Evolutionary conservation across 192 early-diverging fungal genomes (phyloP), one percentile per base, ranked within the genome.

Genomic region (Coemansia sp.): DNA sequence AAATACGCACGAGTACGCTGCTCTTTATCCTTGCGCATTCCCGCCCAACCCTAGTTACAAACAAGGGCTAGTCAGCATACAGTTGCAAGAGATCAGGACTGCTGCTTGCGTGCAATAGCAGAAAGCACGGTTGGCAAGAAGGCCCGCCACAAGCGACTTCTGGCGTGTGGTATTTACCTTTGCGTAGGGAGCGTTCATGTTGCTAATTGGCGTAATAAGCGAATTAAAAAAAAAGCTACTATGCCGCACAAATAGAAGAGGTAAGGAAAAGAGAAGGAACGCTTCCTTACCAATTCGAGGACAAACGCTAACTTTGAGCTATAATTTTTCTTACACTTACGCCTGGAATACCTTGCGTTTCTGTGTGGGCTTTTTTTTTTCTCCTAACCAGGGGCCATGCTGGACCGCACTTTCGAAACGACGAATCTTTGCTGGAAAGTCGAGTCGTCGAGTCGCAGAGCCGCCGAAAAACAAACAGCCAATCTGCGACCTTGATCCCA

Each of bases 151-250:
- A 38, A 9, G 36, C 36, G 36, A 7, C 4, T 9, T 38, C 5
- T 4, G 36, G 5, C 4, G 36, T 13, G 20, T 23, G 9, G 20
- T 74, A 77, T 62, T 75, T 82, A 82, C 79, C 79, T 82, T 82
- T 62, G 74, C 71, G 57, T 70, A 82, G 15, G 74, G 74, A 62
- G 79, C 79, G 79, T 73, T 82, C 79, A 82, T 82, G 56, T 64
- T 73, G 61, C 67, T 76, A 71, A 70, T 70, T 67, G 65, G 68
- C 62, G 71, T 55, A 62, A 43, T 56, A 54, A 59, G 42, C 49
- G 64, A 67, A 60, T 22, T 48, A 42, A 65, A 65, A 58, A n/a
- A n/a, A n/a, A n/a, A n/a, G 69, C 59, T 63, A 63, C 69, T 71
- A 62, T 62, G 61, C 67, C 70, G 63, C 60, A 61, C 67, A 73